phyloP scores from a whole-genome alignment of 768 basidiomycete species.

The Clathrus columnatus region DNA sequence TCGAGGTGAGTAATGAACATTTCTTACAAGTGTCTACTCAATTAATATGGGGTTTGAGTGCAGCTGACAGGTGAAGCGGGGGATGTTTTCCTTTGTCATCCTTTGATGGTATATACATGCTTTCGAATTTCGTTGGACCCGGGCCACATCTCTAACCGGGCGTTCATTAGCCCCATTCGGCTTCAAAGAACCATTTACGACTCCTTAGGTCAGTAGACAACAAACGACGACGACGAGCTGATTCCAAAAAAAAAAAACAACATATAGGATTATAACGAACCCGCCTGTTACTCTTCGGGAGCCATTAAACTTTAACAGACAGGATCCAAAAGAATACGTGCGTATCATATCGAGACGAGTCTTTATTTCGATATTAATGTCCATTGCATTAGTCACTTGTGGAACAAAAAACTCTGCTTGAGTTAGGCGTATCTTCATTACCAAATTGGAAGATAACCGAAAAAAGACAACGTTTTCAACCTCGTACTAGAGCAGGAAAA shows the following conservation, averaged over 20 bases:
- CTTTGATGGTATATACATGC: slow-evolving; percentile 15
- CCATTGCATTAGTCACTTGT: slow-evolving; percentile 17
- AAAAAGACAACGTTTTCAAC: slow-evolving; percentile 17
- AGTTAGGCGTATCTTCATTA: slow-evolving; percentile 20
- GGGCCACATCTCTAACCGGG: too few relatives aligned
- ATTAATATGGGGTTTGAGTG: slow-evolving; percentile 2
- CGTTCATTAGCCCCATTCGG: slow-evolving; percentile 14
- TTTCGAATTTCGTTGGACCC: not conserved
- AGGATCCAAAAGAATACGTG: slow-evolving; percentile 24
- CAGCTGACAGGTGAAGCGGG: slow-evolving; percentile 20
- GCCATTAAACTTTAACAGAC: slow-evolving; percentile 20
- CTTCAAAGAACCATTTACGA: slow-evolving; percentile 15
- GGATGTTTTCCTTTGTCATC: slow-evolving; percentile 21
- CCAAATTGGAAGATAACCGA: slow-evolving; percentile 18
- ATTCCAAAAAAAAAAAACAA: not conserved
- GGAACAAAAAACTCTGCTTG: slow-evolving; percentile 26
- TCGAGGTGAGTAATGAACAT: slow-evolving; percentile 7
- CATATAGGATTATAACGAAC: slow-evolving; percentile 20
- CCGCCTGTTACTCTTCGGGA: slow-evolving; percentile 19
- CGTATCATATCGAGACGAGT: not conserved
- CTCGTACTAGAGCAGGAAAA: slow-evolving; percentile 19
- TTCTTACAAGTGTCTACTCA: not conserved
- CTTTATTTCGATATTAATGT: not conserved
- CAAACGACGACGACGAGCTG: too few relatives aligned
- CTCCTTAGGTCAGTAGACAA: not conserved